phyloP scores from a whole-genome alignment of 305 asterid genomes.

The Petunia hybrid region DNA sequence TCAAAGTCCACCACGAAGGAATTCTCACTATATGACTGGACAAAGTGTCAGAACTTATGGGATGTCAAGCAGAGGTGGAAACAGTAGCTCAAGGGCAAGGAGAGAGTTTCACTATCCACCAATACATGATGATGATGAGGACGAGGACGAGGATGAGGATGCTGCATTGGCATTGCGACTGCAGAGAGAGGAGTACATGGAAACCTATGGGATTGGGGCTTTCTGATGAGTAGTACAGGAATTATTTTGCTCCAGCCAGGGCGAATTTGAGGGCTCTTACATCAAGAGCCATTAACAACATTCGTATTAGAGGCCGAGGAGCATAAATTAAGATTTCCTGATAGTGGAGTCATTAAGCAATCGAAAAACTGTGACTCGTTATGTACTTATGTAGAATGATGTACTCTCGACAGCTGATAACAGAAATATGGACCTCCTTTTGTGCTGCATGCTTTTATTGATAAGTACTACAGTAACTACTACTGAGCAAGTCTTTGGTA shows the following conservation, averaged over 20 bases:
- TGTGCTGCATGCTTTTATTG: too few species aligned
- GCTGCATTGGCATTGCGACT: conserved; percentile 84
- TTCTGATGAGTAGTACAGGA: conserved; percentile 39
- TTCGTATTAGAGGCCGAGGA: conserved; percentile 35
- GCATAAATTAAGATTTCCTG: conserved; percentile 10
- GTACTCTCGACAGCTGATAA: too few species aligned
- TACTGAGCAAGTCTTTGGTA: too few species aligned
- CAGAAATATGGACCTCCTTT: too few species aligned
- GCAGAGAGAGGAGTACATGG: conserved; percentile 88
- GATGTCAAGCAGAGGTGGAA: conserved; percentile 33
- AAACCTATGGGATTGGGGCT: conserved; percentile 41
- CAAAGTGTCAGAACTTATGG: conserved; percentile 38
- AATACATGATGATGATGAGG: neutral
- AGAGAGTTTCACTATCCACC: conserved; percentile 42
- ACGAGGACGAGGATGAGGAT: conserved; percentile 64
- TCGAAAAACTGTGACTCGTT: neutral
- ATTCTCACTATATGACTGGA: conserved; percentile 37
- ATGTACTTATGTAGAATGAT: neutral
- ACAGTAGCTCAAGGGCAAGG: conserved; percentile 33
- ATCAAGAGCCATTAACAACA: conserved; percentile 44
- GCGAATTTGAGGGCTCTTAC: conserved; percentile 59
- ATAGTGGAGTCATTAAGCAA: neutral
- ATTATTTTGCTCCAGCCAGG: conserved; percentile 45
- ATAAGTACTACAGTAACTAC: too few species aligned
- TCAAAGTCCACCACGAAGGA: conserved; percentile 38